phyloP scores from a whole-genome alignment of 2,329 filamentous ascomycete species.

The Pseudocercospora pini-densiflorae region DNA sequence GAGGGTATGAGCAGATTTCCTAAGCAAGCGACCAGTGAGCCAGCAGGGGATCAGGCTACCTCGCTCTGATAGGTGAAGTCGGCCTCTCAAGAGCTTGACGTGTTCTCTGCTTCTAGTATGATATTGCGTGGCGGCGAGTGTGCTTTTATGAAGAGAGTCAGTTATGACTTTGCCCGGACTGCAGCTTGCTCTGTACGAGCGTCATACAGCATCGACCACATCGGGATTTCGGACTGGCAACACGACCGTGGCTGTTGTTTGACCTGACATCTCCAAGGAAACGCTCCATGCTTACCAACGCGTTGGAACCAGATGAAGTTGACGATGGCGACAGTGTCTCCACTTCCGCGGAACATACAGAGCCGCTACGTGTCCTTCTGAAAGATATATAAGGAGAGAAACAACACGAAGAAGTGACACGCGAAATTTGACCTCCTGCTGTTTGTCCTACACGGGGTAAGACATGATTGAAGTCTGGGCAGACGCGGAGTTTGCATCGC shows the following conservation, averaged over 20 bases:
- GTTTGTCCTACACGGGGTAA: not conserved
- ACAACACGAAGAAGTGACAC: not conserved
- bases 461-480: not conserved
- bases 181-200: not conserved
- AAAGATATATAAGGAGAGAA: not conserved
- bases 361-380: not conserved
- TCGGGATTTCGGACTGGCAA: not conserved
- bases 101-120: not conserved
- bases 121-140: not conserved
- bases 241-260: not conserved
- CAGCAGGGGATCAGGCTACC: constrained; percentile 4
- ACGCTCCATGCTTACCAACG: constrained; percentile 2
- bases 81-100: not conserved
- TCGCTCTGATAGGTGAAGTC: constrained; percentile 8
- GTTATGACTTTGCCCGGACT: not conserved
- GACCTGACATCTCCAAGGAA: not conserved
- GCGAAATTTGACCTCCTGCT: not conserved
- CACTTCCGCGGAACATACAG: not conserved
- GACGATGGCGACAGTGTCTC: not conserved
- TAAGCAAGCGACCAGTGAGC: constrained; percentile 9
- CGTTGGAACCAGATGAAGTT: not conserved
- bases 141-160: not conserved
- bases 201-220: not conserved
- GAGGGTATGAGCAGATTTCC: constrained; percentile 30
- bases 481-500: not conserved